These are phyloP conservation scores for Cercospora sesami DNA, from an alignment of 2,329 filamentous ascomycete genomes.

Conservation along the genomic window DNA sequence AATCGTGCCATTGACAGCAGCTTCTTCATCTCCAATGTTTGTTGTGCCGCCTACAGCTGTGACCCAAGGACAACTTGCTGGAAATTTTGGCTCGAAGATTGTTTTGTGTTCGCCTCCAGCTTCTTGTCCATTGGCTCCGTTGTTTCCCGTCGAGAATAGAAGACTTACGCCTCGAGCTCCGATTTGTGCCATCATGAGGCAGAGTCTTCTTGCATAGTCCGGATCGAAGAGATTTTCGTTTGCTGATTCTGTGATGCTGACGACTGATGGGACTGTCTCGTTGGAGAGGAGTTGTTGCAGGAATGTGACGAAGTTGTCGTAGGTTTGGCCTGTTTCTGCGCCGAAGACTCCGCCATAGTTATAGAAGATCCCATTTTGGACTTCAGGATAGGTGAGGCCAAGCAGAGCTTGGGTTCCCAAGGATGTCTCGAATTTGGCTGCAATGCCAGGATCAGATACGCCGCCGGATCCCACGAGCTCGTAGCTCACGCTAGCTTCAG, in stretches of 20 bases:
- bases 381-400: constrained; percentile 27
- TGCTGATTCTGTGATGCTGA: constrained; percentile 28
- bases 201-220: constrained; percentile 60
- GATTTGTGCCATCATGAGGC: constrained; percentile 63
- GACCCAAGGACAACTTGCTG: constrained; percentile 49
- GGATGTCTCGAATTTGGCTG: constrained; percentile 29
- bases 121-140: constrained; percentile 42
- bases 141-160: constrained; percentile 63
- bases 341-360: constrained; percentile 33
- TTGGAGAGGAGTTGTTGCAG: constrained; percentile 30
- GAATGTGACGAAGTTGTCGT: constrained; percentile 32
- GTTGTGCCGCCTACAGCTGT: constrained; percentile 47
- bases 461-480: constrained; percentile 27
- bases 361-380: constrained; percentile 28
- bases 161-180: constrained; percentile 65
- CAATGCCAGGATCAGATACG: constrained; percentile 21
- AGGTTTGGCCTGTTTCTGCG: constrained; percentile 22
- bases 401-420: constrained; percentile 28
- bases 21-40: constrained; percentile 27
- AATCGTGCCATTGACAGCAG: constrained; percentile 28
- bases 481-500: constrained; percentile 22
- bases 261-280: constrained; percentile 29
- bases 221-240: constrained; percentile 27
- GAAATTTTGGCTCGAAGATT: constrained; percentile 49
- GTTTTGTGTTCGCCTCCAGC: constrained; percentile 44